Percentiles rank a stretch among this genome's conserved stretches.
These are phyloP conservation scores for Trichomonas vaginalis DNA, from an alignment of 208 protist species.

Conservation along the genomic window DNA sequence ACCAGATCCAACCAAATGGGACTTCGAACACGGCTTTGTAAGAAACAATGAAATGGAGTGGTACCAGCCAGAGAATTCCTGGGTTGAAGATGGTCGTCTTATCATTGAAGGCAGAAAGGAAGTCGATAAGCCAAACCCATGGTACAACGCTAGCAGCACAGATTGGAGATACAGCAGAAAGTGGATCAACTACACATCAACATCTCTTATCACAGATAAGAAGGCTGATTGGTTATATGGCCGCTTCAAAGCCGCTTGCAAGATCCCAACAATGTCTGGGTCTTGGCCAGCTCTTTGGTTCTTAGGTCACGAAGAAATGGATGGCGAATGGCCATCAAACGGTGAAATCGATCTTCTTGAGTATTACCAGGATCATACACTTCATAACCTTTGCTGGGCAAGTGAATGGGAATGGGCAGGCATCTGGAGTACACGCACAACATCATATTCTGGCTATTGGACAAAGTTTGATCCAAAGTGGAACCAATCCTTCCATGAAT, in stretches of 20 bases:
- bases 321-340: background rate
- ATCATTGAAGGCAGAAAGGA: background rate
- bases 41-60: background rate
- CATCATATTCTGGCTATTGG: too few relatives aligned
- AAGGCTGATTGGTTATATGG: background rate
- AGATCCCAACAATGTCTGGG: background rate
- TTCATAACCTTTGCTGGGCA: background rate
- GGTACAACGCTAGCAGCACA: background rate
- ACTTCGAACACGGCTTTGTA: background rate
- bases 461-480: background rate
- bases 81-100: background rate
- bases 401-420: background rate
- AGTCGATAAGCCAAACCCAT: background rate
- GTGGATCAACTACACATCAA: background rate
- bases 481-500: background rate
- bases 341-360: background rate
- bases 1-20: background rate
- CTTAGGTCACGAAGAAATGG: background rate
- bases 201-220: background rate
- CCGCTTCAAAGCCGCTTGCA: background rate
- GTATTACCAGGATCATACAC: background rate
- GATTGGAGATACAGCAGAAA: background rate
- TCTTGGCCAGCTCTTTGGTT: background rate
- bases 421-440: too few relatives aligned
- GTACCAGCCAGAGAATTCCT: background rate